Conservation (phyloP, 2,329 filamentous ascomycete genomes). For the Rhexocercosporidium sp. region DNA sequence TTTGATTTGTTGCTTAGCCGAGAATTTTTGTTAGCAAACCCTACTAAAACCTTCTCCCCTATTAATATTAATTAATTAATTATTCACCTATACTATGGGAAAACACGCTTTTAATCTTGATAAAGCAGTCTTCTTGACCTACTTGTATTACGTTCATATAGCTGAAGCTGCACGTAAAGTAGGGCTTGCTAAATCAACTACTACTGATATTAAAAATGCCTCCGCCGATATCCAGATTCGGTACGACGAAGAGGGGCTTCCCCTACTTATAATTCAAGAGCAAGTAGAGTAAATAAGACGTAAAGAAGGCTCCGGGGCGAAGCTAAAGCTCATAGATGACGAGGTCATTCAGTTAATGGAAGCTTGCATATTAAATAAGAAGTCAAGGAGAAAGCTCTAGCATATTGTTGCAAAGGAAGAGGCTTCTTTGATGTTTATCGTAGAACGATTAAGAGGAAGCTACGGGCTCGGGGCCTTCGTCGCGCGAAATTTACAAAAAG, state of each 20-base stretch:
- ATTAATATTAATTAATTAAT: no score
- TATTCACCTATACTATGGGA: not conserved
- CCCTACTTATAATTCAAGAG: not conserved
- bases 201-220: not conserved
- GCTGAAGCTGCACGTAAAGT: constrained; percentile 6
- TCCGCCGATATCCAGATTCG: not conserved
- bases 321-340: not conserved
- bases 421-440: not conserved
- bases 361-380: constrained; percentile 18
- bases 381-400: constrained; percentile 10
- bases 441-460: constrained; percentile 14
- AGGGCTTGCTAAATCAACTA: not conserved
- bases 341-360: constrained; percentile 3
- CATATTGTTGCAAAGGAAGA: not conserved
- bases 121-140: not conserved
- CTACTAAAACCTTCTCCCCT: no score
- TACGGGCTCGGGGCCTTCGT: not conserved
- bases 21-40: not conserved
- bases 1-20: not conserved
- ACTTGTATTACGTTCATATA: not conserved
- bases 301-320: not conserved
- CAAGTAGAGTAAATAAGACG: not conserved
- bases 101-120: not conserved
- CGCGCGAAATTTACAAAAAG: constrained; percentile 6
- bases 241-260: not conserved